phyloP scores from a whole-genome alignment of 495 filamentous ascomycete genomes.

The Apodospora peruviana region DNA sequence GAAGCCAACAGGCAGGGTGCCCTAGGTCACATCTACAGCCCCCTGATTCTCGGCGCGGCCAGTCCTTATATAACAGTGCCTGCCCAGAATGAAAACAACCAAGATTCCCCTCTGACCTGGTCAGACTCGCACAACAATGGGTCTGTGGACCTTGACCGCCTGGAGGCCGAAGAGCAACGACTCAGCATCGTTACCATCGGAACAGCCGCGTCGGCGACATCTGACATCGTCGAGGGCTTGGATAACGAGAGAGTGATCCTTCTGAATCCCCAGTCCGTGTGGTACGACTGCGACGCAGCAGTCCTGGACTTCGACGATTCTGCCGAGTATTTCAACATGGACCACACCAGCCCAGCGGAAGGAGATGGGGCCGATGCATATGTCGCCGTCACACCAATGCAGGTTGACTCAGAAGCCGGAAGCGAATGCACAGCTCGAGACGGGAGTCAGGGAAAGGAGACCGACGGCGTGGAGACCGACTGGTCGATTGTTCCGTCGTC shows the following conservation, averaged over 20 bases:
- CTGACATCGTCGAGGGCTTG: neutral
- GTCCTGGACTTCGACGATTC: conserved; percentile 6
- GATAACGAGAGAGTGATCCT: conserved; percentile 10
- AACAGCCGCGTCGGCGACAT: neutral
- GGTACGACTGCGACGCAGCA: conserved; percentile 20
- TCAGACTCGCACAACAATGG: neutral
- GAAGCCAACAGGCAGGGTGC: neutral
- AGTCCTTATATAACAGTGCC: neutral
- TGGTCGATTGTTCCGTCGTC: conserved; percentile 18
- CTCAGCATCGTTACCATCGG: too few relatives aligned
- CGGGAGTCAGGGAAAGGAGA: neutral
- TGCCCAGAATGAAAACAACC: neutral
- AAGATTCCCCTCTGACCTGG: neutral
- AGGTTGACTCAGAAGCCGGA: conserved; percentile 4
- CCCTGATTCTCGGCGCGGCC: neutral
- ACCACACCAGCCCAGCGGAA: neutral
- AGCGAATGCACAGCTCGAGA: conserved; percentile 7
- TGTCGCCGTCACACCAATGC: conserved; percentile 8
- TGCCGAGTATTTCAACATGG: neutral
- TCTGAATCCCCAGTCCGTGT: conserved; percentile 16
- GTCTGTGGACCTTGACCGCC: conserved; percentile 2
- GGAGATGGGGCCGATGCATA: conserved; percentile 12
- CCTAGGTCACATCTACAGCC: neutral
- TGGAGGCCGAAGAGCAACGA: too few relatives aligned
- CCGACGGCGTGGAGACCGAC: conserved; percentile 12